phyloP scores from a whole-genome alignment of 257 asterid species.

The Solanum lycopersicoides region DNA sequence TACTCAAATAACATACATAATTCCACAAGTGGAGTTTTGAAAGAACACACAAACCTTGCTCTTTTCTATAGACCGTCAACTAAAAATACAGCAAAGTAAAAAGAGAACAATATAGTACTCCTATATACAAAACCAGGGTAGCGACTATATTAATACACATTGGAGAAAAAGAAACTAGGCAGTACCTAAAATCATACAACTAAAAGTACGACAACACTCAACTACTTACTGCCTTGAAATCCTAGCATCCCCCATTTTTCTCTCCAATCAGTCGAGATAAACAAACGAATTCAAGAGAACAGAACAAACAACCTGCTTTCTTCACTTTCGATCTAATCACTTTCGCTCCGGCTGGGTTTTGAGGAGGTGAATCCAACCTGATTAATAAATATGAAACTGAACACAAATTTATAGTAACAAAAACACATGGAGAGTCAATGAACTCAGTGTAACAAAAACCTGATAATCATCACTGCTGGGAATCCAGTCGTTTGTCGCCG shows the following conservation, averaged over 20 bases:
- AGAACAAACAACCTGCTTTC: background rate
- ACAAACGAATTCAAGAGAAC: background rate
- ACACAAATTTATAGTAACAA: background rate
- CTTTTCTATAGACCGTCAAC: no score
- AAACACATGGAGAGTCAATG: background rate
- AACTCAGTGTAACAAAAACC: constrained; percentile 1
- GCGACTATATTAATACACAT: background rate
- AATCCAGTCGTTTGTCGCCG: constrained; percentile 40
- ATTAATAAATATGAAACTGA: background rate
- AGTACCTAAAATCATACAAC: background rate
- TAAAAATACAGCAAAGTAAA: no score
- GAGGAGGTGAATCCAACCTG: constrained; percentile 17
- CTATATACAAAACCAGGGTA: no score
- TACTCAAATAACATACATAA: background rate
- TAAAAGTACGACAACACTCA: background rate
- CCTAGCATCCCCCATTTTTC: background rate
- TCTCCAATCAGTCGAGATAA: constrained; percentile 1
- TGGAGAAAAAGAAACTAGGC: background rate
- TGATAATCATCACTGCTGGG: constrained; percentile 20
- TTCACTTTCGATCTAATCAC: constrained; percentile 4
- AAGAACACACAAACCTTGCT: background rate
- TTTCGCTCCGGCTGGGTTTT: constrained; percentile 34
- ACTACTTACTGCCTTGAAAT: background rate
- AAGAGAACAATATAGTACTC: background rate
- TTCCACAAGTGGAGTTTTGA: background rate